Evolutionary conservation across 768 basidiomycete genomes (phyloP), one percentile per base, ranked within the genome.

Genomic region (Panaeolus papilionaceus): DNA sequence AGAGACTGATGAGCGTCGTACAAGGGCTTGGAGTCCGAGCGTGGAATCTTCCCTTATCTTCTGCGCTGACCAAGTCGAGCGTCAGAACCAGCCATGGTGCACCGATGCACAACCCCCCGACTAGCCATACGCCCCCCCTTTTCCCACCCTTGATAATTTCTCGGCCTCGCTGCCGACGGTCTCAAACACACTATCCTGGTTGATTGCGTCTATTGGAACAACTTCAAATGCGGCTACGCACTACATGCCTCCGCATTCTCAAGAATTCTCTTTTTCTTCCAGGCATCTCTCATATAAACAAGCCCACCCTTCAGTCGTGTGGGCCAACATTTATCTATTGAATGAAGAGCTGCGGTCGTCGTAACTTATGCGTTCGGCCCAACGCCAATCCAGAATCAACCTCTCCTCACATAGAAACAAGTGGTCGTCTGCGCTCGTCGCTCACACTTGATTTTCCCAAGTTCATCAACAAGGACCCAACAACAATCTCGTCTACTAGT

Each of bases 21-120:
- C 72, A 62, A 75, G 77, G 40, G 72, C 75, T 18, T 75, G 78
- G 71, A 75, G 69, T 64, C 75, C 75, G 49, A 67, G 65, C 33
- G 68, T 71, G 49, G 75, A 76, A 61, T 66, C 72, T 61, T 54
- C 72, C 45, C 70, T 71, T 65, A 64, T 72, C 62, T 62, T 72
- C 54, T 54, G 68, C 65, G 33, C 66, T 62, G 33, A 68, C 58
- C 40, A 66, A 45, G 64, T 72, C 66, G 64, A 65, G 62, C 67
- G 72, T 54, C 67, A 68, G 45, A 62, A 66, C 58, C 71, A 70
- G 64, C 65, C 62, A 61, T 68, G 67, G 58, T 64, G 66, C 42
- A 40, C 66, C 28, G 72, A 72, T 23, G 70, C 70, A 26, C 71
- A 74, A 38, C 64, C 70, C 8, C 75, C 75, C 14, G 75, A 74